Evolutionary conservation across 1,284 basidiomycete genomes (phyloP).

Genomic region (Jaminaea rosea): DNA sequence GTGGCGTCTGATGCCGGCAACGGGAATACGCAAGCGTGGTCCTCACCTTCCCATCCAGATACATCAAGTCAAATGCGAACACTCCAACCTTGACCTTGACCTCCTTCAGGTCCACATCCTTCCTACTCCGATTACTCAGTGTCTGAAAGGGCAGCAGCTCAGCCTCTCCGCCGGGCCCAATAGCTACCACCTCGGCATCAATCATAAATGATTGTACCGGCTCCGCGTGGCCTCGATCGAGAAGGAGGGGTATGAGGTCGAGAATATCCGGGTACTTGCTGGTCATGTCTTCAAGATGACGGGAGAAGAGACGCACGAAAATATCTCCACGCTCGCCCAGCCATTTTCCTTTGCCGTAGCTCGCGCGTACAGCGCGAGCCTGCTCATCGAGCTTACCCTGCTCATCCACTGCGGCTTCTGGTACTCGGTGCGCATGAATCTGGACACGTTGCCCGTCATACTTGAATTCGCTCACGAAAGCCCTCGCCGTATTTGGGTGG

Average conservation of each 20-base stretch:
- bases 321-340: slow-evolving; percentile 35
- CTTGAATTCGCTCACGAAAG: slow-evolving; percentile 58
- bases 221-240: slow-evolving; percentile 13
- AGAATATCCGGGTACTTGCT: slow-evolving; percentile 79
- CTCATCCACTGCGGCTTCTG: background rate
- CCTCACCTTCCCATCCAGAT: slow-evolving; percentile 47
- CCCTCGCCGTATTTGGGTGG: slow-evolving; percentile 17
- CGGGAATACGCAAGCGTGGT: background rate
- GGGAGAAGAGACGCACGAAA: slow-evolving; percentile 67
- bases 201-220: slow-evolving; percentile 64
- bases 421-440: slow-evolving; percentile 48
- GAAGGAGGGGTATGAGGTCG: slow-evolving; percentile 47
- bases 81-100: slow-evolving; percentile 43
- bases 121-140: slow-evolving; percentile 28
- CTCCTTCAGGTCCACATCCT: slow-evolving; percentile 36
- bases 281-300: slow-evolving; percentile 87
- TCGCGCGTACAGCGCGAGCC: background rate
- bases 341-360: slow-evolving; percentile 28
- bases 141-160: slow-evolving; percentile 43
- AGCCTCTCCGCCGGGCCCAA: slow-evolving; percentile 17
- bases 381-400: background rate
- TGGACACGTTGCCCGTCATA: slow-evolving; percentile 82
- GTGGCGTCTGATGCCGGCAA: no score
- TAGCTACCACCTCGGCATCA: slow-evolving; percentile 61
- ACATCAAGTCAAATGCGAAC: slow-evolving; percentile 41